Base-by-base conservation (phyloP, 768 basidiomycete genomes). In the Agaricus sinodeliciosus region DNA sequence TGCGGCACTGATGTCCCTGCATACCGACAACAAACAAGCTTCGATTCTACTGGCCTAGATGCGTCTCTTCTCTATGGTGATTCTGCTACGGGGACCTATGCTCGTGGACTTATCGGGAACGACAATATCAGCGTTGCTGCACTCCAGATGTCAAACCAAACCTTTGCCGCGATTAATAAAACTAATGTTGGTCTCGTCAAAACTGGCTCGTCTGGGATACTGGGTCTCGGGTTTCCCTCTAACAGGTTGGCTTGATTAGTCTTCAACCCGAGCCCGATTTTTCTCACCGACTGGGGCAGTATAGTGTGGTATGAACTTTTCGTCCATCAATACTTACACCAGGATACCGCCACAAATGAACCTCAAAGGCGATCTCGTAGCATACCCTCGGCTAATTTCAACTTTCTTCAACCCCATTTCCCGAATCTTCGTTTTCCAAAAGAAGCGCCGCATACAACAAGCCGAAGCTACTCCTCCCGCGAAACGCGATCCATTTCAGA, bases 151-250 rank as follows among this genome's bases (percentile, higher is more conserved):
- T 60, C 65, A 6, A 65, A 73, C 43, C 85, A 89, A 58, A 79
- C 72, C 51, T 79, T 90, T 54, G 84, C 79, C 8, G 79, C 84
- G 7, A 81, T 89, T 49, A 80, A 82, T 58, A 65, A 76, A 48
- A 91, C 88, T 3, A 83, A 87, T 57, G 84, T 85, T 2, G 81
- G 73, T 18, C 72, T 88, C 7, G 59, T 74, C 35, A 71, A 77
- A 37, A 78, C 75, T 1, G 79, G 79, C 1, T 72, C 79, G 15
- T 74, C 78, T 13, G 88, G 87, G 2, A 87, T 90, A 39, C 74
- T 90, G 51, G 88, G 88, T 0, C 70, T 89, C 9, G 87, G 89
- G 0, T 90, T 90, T 57, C 85, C 87, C 3, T 62, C 78, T 12
- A 84, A 84, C 56, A 88, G 86, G 86, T 85, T 22, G 12, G 69